Evolutionary conservation across 306 rosid genomes (phyloP).

Genomic region (Prunus mongolica): DNA sequence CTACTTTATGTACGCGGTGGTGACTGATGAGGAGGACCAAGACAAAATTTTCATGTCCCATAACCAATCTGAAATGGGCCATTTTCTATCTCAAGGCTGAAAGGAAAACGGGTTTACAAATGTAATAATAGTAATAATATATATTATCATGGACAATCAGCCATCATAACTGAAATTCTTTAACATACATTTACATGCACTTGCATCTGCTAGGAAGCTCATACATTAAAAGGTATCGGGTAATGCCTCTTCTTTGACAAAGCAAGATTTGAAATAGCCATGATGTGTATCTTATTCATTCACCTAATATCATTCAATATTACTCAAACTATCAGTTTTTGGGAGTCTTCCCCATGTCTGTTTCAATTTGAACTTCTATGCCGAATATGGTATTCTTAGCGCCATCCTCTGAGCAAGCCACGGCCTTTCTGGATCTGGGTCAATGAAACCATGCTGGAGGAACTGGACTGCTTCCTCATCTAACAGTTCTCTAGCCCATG

Average conservation of each 20-base stretch:
- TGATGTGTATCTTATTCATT: constrained; percentile 3
- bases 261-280: neutral
- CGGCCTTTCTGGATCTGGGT: constrained; percentile 61
- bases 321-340: neutral
- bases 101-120: neutral
- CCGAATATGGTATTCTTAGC: constrained; percentile 63
- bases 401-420: constrained; percentile 91
- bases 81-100: neutral
- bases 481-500: constrained; percentile 61
- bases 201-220: constrained; percentile 4
- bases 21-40: neutral
- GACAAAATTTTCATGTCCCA: neutral
- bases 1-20: neutral
- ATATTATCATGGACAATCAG: neutral
- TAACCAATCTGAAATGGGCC: neutral
- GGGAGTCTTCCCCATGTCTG: constrained; percentile 14
- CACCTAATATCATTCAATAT: neutral
- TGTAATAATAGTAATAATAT: neutral
- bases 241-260: constrained; percentile 11
- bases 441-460: constrained; percentile 63
- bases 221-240: neutral
- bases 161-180: neutral
- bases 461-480: constrained; percentile 69
- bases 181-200: neutral
- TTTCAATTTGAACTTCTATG: constrained; percentile 28